Evolutionary conservation across 2,329 filamentous ascomycete species (phyloP).

Genomic region (Xylaria arbuscula): DNA sequence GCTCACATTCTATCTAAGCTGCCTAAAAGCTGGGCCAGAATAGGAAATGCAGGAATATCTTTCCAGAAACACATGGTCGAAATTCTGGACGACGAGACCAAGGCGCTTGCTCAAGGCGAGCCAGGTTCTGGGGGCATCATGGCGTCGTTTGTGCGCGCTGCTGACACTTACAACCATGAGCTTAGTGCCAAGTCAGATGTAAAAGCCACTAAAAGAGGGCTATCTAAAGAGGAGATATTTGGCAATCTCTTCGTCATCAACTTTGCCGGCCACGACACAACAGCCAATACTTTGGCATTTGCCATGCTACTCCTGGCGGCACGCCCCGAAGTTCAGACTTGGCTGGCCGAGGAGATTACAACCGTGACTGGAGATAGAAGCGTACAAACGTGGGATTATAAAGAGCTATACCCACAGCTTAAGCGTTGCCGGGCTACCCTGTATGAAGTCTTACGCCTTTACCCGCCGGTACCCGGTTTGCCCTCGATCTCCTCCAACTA

Average conservation of each 20-base stretch:
- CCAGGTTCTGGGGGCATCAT: slow-evolving; percentile 44
- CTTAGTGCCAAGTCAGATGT: not conserved
- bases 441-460: slow-evolving; percentile 20
- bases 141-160: slow-evolving; percentile 41
- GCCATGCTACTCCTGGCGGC: slow-evolving; percentile 16
- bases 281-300: slow-evolving; percentile 6
- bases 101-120: slow-evolving; percentile 31
- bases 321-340: slow-evolving; percentile 16
- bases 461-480: not conserved
- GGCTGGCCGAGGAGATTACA: slow-evolving; percentile 16
- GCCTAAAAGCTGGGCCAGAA: slow-evolving; percentile 31
- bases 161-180: slow-evolving; percentile 24
- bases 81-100: slow-evolving; percentile 43
- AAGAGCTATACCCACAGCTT: slow-evolving; percentile 14
- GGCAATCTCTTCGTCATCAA: slow-evolving; percentile 33
- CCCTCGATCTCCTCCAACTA: not conserved
- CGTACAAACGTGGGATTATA: slow-evolving; percentile 2
- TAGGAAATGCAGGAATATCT: slow-evolving; percentile 39
- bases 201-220: slow-evolving; percentile 31
- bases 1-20: slow-evolving; percentile 30
- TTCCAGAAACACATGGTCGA: slow-evolving; percentile 44
- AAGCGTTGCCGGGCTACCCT: slow-evolving; percentile 16
- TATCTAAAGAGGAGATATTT: slow-evolving; percentile 18
- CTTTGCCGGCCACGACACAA: slow-evolving; percentile 29
- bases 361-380: not conserved